phyloP scores from a whole-genome alignment of 805 yeast species.

The Pichia cabralensis region DNA sequence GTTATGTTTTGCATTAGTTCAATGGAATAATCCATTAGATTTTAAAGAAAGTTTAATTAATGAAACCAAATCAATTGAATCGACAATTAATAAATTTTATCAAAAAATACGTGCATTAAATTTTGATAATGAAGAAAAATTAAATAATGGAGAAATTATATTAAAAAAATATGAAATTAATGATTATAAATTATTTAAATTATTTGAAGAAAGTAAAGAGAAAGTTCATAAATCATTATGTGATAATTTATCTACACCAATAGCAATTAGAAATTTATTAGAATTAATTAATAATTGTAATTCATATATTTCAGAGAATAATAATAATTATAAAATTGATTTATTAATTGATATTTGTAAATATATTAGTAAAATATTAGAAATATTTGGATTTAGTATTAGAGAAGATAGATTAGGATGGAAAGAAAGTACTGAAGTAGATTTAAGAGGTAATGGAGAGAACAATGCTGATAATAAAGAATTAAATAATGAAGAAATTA shows the following conservation, averaged over 20 bases:
- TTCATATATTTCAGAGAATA: constrained; percentile 51
- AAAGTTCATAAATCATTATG: constrained; percentile 72
- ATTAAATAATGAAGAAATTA: constrained; percentile 48
- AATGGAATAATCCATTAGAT: constrained; percentile 89
- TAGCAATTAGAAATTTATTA: constrained; percentile 51
- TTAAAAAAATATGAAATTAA: constrained; percentile 48
- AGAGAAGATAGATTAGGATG: constrained; percentile 74
- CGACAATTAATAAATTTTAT: constrained; percentile 72
- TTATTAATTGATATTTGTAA: constrained; percentile 52
- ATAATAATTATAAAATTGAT: constrained; percentile 50
- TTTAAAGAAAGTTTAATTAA: constrained; percentile 72
- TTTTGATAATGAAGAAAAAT: constrained; percentile 47
- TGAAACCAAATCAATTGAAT: constrained; percentile 72
- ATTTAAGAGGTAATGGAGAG: constrained; percentile 6
- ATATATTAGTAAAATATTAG: constrained; percentile 63
- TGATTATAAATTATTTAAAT: constrained; percentile 42
- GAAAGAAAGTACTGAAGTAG: constrained; percentile 32
- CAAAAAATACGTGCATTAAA: constrained; percentile 76
- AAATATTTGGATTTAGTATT: constrained; percentile 65
- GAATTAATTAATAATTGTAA: constrained; percentile 67
- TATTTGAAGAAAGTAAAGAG: constrained; percentile 40
- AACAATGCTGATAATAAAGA: constrained; percentile 5
- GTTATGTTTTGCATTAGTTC: constrained; percentile 80
- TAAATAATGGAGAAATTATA: constrained; percentile 38
- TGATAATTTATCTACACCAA: constrained; percentile 79